A percentile compares a stretch with the other conserved stretches of the same genome.
phyloP scores from a whole-genome alignment of 108 stramenopile genomes.

The Nitzschia putrida region DNA sequence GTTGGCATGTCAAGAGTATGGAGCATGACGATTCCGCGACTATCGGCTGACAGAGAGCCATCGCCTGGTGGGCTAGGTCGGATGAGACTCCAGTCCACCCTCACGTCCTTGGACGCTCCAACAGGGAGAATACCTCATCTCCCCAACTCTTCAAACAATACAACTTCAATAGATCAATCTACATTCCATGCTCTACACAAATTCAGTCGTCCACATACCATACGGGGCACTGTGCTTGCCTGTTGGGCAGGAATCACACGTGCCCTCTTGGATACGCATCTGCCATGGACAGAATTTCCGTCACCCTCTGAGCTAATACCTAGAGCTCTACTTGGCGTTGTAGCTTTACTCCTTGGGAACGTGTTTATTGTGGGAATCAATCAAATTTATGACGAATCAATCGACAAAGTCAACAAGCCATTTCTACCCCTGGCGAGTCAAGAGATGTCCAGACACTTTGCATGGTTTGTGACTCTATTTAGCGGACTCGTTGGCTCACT shows the following conservation, averaged over 20 bases:
- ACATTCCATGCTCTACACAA: constrained; percentile 87
- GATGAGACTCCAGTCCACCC: too few species aligned
- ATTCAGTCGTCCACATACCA: constrained; percentile 96
- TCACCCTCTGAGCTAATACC: constrained; percentile 75
- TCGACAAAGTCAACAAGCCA: constrained; percentile 96
- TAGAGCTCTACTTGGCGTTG: constrained; percentile 83
- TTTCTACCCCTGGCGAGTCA: constrained; percentile 88
- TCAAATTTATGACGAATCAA: constrained; percentile 96
- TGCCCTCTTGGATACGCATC: constrained; percentile 79
- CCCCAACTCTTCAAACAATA: too few species aligned
- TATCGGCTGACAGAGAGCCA: too few species aligned
- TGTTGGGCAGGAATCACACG: constrained; percentile 90
- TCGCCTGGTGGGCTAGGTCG: too few species aligned
- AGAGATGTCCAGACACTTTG: constrained; percentile 80
- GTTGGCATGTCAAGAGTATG: too few species aligned
- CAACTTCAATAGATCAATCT: constrained; percentile 27
- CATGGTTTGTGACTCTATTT: constrained; percentile 78
- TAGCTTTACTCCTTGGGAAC: constrained; percentile 93
- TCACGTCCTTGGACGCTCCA: too few species aligned
- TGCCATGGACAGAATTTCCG: too few species aligned
- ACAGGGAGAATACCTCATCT: too few species aligned
- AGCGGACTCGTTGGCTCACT: constrained; percentile 69
- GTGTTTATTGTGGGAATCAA: constrained; percentile 96
- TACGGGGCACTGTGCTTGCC: constrained; percentile 93
- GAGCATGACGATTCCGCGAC: too few species aligned